Percentiles rank a stretch among this genome's conserved stretches.
phyloP scores from a whole-genome alignment of 2,329 filamentous ascomycete species.

The Tolypocladium pustulatum region DNA sequence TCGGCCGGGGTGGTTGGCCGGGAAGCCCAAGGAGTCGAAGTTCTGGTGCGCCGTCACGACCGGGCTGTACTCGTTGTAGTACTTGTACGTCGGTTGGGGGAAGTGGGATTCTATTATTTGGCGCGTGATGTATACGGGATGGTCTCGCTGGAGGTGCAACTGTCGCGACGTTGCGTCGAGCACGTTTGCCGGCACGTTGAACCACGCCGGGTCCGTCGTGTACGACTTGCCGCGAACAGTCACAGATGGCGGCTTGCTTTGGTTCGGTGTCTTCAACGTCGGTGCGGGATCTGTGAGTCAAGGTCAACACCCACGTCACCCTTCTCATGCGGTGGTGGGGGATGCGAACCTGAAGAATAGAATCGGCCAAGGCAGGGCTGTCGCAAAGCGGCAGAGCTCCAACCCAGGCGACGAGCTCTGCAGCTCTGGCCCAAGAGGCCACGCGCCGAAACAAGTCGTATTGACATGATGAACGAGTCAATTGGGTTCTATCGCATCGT shows the following conservation, averaged over 20 bases:
- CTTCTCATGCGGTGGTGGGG: too few relatives aligned
- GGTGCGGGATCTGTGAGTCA: not conserved
- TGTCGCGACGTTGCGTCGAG: slow-evolving; percentile 61
- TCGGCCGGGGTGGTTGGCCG: slow-evolving; percentile 76
- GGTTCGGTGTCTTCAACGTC: not conserved
- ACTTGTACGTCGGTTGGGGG: slow-evolving; percentile 57
- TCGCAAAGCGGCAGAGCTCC: not conserved
- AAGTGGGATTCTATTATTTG: slow-evolving; percentile 89
- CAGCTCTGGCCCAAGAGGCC: slow-evolving; percentile 15
- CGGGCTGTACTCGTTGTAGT: slow-evolving; percentile 70
- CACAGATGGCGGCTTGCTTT: slow-evolving; percentile 23
- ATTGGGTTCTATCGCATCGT: not conserved
- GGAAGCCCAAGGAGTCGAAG: slow-evolving; percentile 94
- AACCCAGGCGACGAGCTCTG: slow-evolving; percentile 5
- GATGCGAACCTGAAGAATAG: slow-evolving; percentile 3
- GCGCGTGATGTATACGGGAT: slow-evolving; percentile 83
- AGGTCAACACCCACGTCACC: not conserved
- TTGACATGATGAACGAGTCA: slow-evolving; percentile 11
- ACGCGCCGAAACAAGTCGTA: slow-evolving; percentile 13
- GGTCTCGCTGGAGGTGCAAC: slow-evolving; percentile 83
- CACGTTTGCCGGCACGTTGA: slow-evolving; percentile 72
- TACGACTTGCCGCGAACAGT: slow-evolving; percentile 55
- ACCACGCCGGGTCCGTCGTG: slow-evolving; percentile 63
- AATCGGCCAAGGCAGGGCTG: not conserved
- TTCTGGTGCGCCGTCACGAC: slow-evolving; percentile 80